A percentile compares a stretch with the other conserved stretches of the same genome.
Evolutionary conservation across 208 protist genomes (phyloP).

Genomic region (Trypanosoma rangeli): DNA sequence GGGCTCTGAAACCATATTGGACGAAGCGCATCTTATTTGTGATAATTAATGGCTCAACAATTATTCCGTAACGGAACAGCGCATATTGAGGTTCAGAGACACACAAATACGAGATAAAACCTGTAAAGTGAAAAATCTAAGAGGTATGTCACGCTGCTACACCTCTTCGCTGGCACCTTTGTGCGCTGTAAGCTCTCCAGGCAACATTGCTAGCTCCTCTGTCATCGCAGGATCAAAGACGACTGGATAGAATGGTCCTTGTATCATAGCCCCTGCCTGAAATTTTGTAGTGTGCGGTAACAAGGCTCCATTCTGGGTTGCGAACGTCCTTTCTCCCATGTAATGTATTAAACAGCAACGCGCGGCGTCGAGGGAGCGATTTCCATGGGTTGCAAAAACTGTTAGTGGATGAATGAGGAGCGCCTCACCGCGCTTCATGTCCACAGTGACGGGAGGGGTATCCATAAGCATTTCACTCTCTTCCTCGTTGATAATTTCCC

Average conservation of each 20-base stretch:
- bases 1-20: too few relatives aligned
- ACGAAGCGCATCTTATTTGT: too few relatives aligned
- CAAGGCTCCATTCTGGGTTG: constrained; percentile 60
- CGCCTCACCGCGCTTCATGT: constrained; percentile 74
- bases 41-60: too few relatives aligned
- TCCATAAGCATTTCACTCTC: constrained; percentile 83
- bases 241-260: constrained; percentile 73
- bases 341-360: constrained; percentile 78
- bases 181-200: neutral
- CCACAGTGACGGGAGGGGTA: constrained; percentile 71
- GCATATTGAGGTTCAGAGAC: too few relatives aligned
- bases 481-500: constrained; percentile 73
- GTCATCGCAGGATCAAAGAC: constrained; percentile 84
- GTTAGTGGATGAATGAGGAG: constrained; percentile 80
- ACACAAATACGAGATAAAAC: too few relatives aligned
- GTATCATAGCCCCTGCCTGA: constrained; percentile 49
- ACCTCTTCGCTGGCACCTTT: neutral
- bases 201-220: constrained; percentile 62
- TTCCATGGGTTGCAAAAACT: constrained; percentile 78
- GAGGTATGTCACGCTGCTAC: neutral
- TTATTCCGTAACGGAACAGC: too few relatives aligned
- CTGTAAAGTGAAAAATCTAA: neutral
- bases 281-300: constrained; percentile 78
- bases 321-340: constrained; percentile 57
- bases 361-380: constrained; percentile 58